phyloP scores from a whole-genome alignment of 208 protist genomes.

The Trypanosomatidae sp. region DNA sequence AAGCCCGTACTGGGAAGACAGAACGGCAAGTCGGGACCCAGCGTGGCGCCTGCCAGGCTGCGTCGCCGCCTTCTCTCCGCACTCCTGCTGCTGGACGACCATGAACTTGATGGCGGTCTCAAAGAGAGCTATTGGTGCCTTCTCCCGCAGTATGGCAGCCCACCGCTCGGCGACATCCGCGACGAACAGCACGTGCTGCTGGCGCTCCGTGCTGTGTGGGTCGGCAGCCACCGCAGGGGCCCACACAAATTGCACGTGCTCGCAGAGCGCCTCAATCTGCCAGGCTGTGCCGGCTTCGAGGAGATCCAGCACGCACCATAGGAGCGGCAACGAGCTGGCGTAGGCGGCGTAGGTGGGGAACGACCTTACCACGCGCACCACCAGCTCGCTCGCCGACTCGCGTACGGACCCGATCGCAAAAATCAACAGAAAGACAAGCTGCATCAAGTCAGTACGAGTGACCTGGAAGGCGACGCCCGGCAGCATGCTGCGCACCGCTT shows the following conservation, averaged over 20 bases:
- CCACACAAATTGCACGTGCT: conserved; percentile 43
- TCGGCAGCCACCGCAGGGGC: conserved; percentile 51
- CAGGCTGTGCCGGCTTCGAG: conserved; percentile 46
- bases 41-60: conserved; percentile 18
- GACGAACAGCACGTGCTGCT: conserved; percentile 45
- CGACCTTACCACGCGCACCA: conserved; percentile 44
- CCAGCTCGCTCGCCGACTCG: conserved; percentile 48
- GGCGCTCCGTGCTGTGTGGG: conserved; percentile 51
- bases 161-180: conserved; percentile 49
- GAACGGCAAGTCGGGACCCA: conserved; percentile 37
- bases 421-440: conserved; percentile 71
- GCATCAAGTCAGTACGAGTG: conserved; percentile 48
- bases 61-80: conserved; percentile 21
- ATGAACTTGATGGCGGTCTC: conserved; percentile 65
- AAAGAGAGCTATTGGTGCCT: conserved; percentile 53
- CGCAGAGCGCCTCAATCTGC: conserved; percentile 63
- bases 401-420: conserved; percentile 75
- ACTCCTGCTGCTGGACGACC: conserved; percentile 45
- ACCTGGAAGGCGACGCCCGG: conserved; percentile 47
- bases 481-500: conserved; percentile 35
- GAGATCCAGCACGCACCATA: conserved; percentile 77
- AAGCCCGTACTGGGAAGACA: conserved; percentile 29
- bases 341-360: conserved; percentile 63
- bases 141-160: conserved; percentile 30
- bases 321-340: conserved; percentile 58